Conservation (phyloP, 441 rosid species). For the Aquilaria agallochum region DNA sequence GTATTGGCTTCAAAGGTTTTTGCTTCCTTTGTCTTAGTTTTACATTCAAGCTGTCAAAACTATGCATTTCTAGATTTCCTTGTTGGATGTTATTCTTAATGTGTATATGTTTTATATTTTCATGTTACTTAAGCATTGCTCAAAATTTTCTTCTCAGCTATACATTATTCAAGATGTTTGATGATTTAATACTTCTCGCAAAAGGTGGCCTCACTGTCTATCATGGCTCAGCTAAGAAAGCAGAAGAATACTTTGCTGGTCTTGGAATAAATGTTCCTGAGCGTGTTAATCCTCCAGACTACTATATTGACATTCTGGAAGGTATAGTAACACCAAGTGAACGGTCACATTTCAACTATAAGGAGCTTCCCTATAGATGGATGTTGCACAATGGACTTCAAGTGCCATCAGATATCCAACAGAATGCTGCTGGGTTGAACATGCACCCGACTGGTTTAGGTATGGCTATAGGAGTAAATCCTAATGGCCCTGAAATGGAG, state of each 20-base stretch:
- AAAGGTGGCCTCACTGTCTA: slow-evolving; percentile 88
- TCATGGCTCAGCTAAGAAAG: slow-evolving; percentile 74
- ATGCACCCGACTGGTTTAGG: slow-evolving; percentile 13
- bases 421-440: slow-evolving; percentile 25
- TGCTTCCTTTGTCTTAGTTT: too few species aligned
- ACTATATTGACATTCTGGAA: slow-evolving; percentile 87
- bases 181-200: slow-evolving; percentile 83
- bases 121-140: slow-evolving; percentile 1
- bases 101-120: too few species aligned
- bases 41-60: too few species aligned
- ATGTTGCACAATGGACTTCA: slow-evolving; percentile 80
- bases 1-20: too few species aligned
- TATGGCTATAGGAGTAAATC: slow-evolving; percentile 23
- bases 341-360: slow-evolving; percentile 36
- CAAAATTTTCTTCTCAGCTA: slow-evolving; percentile 55
- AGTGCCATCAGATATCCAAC: slow-evolving; percentile 71
- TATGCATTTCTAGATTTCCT: too few species aligned
- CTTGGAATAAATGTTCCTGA: slow-evolving; percentile 86
- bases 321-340: slow-evolving; percentile 54
- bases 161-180: slow-evolving; percentile 79
- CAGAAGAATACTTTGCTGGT: slow-evolving; percentile 73
- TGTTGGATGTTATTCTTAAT: too few species aligned
- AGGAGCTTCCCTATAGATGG: slow-evolving; percentile 88
- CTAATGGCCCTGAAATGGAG: slow-evolving; percentile 17
- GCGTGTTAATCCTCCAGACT: slow-evolving; percentile 90